phyloP scores from a whole-genome alignment of 108 stramenopile species.

The Epithemia pelagica region DNA sequence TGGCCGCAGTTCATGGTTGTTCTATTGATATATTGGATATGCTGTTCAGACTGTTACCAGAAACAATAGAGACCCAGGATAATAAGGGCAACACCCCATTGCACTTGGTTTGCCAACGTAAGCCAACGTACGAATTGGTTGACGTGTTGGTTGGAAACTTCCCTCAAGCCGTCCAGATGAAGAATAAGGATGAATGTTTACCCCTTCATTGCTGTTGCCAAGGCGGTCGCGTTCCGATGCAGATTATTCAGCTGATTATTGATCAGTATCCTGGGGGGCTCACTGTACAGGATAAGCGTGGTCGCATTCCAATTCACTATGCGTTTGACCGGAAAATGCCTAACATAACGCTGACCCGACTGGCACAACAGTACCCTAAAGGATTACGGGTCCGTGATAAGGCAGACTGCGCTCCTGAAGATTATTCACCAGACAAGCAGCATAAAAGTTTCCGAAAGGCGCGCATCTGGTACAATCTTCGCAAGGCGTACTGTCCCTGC shows the following conservation, averaged over 20 bases:
- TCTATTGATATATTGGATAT: neutral
- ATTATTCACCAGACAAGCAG: neutral
- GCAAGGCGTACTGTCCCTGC: neutral
- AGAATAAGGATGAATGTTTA: neutral
- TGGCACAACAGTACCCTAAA: neutral
- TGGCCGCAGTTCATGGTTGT: neutral
- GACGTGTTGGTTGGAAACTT: neutral
- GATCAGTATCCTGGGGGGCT: neutral
- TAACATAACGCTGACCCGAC: neutral
- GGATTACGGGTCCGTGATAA: neutral
- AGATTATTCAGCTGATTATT: neutral
- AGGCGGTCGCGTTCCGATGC: neutral
- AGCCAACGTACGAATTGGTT: neutral
- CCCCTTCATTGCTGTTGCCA: neutral
- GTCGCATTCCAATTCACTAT: neutral
- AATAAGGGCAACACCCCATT: constrained; percentile 6
- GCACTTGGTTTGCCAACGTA: neutral
- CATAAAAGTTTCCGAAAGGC: neutral
- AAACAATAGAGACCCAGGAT: neutral
- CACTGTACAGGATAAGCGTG: neutral
- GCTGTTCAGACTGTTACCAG: neutral
- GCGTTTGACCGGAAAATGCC: neutral
- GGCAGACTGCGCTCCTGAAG: neutral
- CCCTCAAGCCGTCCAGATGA: constrained; percentile 3
- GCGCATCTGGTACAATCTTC: neutral